Conservation (phyloP, 306 rosid genomes). For the Calophaca sinica region DNA sequence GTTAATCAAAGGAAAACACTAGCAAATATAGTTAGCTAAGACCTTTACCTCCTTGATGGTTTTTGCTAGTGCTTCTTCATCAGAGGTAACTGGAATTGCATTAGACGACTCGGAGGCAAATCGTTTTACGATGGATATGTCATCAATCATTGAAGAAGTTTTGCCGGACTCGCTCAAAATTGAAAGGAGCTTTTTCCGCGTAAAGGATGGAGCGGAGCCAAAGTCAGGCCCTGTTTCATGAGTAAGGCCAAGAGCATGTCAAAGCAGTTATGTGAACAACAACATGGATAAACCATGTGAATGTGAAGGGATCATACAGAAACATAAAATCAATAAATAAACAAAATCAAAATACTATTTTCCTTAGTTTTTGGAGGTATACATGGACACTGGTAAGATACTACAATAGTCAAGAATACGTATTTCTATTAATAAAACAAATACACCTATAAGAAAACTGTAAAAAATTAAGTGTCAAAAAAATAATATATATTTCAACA, state of each 20-base stretch:
- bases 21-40: conserved; percentile 13
- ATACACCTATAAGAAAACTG: too few relatives aligned
- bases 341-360: too few relatives aligned
- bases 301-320: too few relatives aligned
- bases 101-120: conserved; percentile 79
- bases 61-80: conserved; percentile 84
- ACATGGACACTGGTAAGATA: too few relatives aligned
- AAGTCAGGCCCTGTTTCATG: conserved; percentile 82
- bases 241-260: conserved; percentile 40
- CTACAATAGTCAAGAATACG: too few relatives aligned
- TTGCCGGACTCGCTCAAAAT: conserved; percentile 77
- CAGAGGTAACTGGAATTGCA: conserved; percentile 83
- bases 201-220: conserved; percentile 82
- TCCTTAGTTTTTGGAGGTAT: too few relatives aligned
- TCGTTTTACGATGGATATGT: conserved; percentile 80
- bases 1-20: conserved; percentile 6
- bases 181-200: conserved; percentile 75
- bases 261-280: conserved; percentile 14
- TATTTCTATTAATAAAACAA: too few relatives aligned
- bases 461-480: too few relatives aligned
- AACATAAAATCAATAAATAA: too few relatives aligned
- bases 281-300: too few relatives aligned
- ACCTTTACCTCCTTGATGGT: conserved; percentile 77
- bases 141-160: conserved; percentile 78
- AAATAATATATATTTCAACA: too few relatives aligned